Evolutionary conservation across 2,329 filamentous ascomycete species (phyloP), one percentile per base, ranked within the genome.

Genomic region (Stachybotrys elegans): DNA sequence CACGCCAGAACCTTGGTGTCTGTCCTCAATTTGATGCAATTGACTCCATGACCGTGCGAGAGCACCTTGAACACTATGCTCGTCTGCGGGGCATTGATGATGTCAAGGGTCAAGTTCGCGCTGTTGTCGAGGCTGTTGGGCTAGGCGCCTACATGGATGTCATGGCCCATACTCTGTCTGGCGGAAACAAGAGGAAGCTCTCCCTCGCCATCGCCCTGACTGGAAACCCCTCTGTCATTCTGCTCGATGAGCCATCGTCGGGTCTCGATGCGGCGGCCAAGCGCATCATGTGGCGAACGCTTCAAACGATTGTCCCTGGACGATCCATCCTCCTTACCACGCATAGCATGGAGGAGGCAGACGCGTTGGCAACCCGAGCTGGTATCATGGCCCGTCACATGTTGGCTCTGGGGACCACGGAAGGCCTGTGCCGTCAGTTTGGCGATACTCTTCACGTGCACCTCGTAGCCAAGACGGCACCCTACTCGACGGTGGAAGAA

Each of bases 331-430:
- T 97, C 2, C 76, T 97, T 16, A 96, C 92, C 0, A 96, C 92
- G 0, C 92, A 97, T 63, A 88, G 81, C 40, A 95, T 96, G 90
- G 91, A 96, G 62, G 92, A 96, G 66, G 92, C 91, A 1, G 89
- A 95, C 57, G 90, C 90, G 1, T 73, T 97, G 3, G 91, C 91
- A 0, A 82, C 81, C 22, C 78, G 89, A 2, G 89, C 86, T 0
- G 92, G 89, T 12, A 95, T 97, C 52, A 81, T 97, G 67, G 88
- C 90, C 8, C 78, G 80, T 53, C 77, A 83, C 23, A 94, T 96
- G 89, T 73, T 96, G 19, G 91, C 90, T 1, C 73, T 93, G 8
- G 91, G 91, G 4, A 86, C 83, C 0, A 84, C 83, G 1, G 81
- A 89, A 25, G 70, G 83, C 45, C 72, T 96, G 4, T 76, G 91